These are phyloP conservation scores for Ambrosia trifida DNA, from an alignment of 129 eudicot species.

Conservation along the genomic window DNA sequence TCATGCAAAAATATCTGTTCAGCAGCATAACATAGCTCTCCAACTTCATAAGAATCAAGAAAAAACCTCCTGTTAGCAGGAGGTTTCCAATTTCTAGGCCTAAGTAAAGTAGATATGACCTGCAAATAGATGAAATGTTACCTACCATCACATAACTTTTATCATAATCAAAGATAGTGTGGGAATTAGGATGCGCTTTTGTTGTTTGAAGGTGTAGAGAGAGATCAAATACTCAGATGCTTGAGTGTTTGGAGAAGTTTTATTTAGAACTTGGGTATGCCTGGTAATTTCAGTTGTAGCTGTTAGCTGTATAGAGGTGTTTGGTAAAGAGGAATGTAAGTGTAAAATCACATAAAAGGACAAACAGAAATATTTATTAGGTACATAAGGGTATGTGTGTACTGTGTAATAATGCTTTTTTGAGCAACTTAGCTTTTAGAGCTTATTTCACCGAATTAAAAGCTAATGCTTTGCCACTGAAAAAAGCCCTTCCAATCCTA, in stretches of 20 bases:
- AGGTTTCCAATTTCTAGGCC: constrained; percentile 96
- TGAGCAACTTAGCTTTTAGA: neutral
- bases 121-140: constrained; percentile 36
- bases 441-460: neutral
- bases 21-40: constrained; percentile 97
- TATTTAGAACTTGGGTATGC: neutral
- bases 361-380: no score
- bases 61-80: constrained; percentile 90
- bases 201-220: neutral
- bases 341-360: no score
- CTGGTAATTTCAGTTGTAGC: no score
- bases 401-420: neutral
- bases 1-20: constrained; percentile 98
- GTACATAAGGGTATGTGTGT: no score
- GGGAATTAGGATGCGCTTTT: neutral
- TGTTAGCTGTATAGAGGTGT: neutral
- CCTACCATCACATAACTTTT: neutral
- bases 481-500: neutral
- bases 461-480: neutral
- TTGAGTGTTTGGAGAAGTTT: neutral
- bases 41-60: constrained; percentile 95
- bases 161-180: neutral
- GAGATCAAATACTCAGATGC: neutral
- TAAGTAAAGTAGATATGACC: constrained; percentile 80
- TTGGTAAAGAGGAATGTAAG: neutral